phyloP scores from a whole-genome alignment of 306 rosid species.

The Urtica urens region DNA sequence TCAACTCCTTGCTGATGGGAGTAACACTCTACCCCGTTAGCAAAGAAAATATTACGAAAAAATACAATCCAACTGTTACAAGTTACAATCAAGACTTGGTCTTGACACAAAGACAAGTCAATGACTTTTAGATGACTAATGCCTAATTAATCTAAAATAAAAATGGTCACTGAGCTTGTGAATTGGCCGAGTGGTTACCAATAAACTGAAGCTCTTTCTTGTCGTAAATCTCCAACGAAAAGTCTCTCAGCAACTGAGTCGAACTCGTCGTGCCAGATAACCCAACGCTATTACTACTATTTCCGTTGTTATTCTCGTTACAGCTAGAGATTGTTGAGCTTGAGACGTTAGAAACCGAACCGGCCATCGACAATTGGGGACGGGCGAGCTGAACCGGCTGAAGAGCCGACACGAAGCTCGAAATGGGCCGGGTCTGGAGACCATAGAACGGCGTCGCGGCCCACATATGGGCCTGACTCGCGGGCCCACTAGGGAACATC shows the following conservation, averaged over 20 bases:
- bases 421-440: constrained; percentile 47
- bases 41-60: too few species aligned
- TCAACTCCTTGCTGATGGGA: background rate
- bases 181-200: constrained; percentile 28
- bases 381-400: constrained; percentile 25
- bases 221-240: constrained; percentile 54
- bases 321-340: constrained; percentile 37
- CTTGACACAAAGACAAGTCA: constrained; percentile 1
- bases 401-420: constrained; percentile 47
- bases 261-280: constrained; percentile 9
- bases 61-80: background rate
- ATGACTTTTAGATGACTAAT: too few species aligned
- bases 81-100: background rate
- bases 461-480: constrained; percentile 55
- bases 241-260: constrained; percentile 56
- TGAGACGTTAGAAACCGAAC: constrained; percentile 15
- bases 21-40: too few species aligned
- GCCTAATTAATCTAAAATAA: too few species aligned
- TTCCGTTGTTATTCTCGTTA: constrained; percentile 4
- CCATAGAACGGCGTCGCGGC: constrained; percentile 41
- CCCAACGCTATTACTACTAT: background rate
- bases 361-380: constrained; percentile 14
- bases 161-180: constrained; percentile 26
- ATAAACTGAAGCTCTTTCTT: constrained; percentile 69
- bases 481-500: constrained; percentile 38